phyloP scores from a whole-genome alignment of 2,329 filamentous ascomycete species.

The Coleophoma crateriformis region DNA sequence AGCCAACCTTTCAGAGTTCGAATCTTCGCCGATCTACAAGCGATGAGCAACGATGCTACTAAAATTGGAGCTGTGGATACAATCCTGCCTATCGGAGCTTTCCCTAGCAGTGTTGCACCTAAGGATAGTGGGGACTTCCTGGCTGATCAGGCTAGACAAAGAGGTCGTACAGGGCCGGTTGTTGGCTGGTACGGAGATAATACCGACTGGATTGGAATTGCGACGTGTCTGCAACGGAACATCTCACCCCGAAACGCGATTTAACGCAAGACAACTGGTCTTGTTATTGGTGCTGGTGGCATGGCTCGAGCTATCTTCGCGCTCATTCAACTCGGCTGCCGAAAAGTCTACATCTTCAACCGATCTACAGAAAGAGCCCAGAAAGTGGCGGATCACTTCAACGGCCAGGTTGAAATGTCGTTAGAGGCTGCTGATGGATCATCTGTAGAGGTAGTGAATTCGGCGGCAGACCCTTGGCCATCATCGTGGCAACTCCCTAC shows the following conservation, averaged over 20 bases:
- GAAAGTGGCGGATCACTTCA: constrained; percentile 63
- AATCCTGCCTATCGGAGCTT: constrained; percentile 59
- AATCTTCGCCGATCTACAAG: constrained; percentile 55
- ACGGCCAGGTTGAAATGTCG: constrained; percentile 20
- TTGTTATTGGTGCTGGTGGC: constrained; percentile 62
- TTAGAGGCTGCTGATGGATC: not conserved
- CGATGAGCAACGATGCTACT: constrained; percentile 61
- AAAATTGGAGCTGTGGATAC: constrained; percentile 73
- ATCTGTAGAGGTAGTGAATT: constrained; percentile 45
- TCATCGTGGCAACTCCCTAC: constrained; percentile 55
- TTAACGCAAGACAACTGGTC: constrained; percentile 38
- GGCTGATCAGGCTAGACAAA: not conserved
- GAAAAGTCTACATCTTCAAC: constrained; percentile 68
- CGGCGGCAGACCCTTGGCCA: constrained; percentile 57
- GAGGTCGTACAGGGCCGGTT: constrained; percentile 53
- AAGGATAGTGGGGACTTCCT: not conserved
- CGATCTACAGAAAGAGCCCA: constrained; percentile 59
- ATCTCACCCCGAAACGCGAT: constrained; percentile 64
- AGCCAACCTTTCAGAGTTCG: constrained; percentile 69
- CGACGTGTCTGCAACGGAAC: constrained; percentile 63
- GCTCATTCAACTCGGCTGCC: constrained; percentile 69
- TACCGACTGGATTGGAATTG: constrained; percentile 74
- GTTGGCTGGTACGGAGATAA: constrained; percentile 69
- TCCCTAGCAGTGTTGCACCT: constrained; percentile 26
- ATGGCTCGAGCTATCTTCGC: constrained; percentile 74